These are phyloP conservation scores for Porogramme epimiltina DNA, from an alignment of 1,284 basidiomycete species.

Conservation along the genomic window DNA sequence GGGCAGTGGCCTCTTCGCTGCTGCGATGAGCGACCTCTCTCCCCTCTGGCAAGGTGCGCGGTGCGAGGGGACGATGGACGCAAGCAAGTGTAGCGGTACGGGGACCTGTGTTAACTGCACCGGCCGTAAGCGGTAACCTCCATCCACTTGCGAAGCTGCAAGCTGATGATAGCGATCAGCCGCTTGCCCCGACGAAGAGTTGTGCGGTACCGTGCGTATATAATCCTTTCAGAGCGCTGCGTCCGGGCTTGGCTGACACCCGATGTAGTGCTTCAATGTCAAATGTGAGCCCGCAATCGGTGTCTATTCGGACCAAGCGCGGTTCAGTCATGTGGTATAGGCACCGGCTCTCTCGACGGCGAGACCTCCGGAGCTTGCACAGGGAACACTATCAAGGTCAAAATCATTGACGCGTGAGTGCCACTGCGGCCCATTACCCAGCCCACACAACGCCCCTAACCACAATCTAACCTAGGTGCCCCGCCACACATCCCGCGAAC, in stretches of 20 bases:
- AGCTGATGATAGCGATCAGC: conserved; percentile 17
- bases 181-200: conserved; percentile 28
- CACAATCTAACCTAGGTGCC: conserved; percentile 21
- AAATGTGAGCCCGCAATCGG: conserved; percentile 7
- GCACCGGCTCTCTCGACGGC: conserved; percentile 29
- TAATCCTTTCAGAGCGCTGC: not conserved
- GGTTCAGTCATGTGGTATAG: conserved; percentile 7
- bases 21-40: conserved; percentile 36
- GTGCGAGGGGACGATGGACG: conserved; percentile 33
- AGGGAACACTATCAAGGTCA: conserved; percentile 30
- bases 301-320: not conserved
- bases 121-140: conserved; percentile 20
- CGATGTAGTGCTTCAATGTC: conserved; percentile 25
- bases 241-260: not conserved
- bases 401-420: conserved; percentile 32
- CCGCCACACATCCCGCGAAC: conserved; percentile 30
- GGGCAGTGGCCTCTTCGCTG: conserved; percentile 34
- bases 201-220: conserved; percentile 22
- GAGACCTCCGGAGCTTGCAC: conserved; percentile 28
- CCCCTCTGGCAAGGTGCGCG: conserved; percentile 36
- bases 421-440: not conserved
- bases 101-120: conserved; percentile 32
- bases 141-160: too few species aligned
- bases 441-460: not conserved
- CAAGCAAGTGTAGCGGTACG: conserved; percentile 34